Evolutionary conservation across 108 stramenopile genomes (phyloP), one percentile per base, ranked within the genome.

Genomic region (Skeletonema grethae): DNA sequence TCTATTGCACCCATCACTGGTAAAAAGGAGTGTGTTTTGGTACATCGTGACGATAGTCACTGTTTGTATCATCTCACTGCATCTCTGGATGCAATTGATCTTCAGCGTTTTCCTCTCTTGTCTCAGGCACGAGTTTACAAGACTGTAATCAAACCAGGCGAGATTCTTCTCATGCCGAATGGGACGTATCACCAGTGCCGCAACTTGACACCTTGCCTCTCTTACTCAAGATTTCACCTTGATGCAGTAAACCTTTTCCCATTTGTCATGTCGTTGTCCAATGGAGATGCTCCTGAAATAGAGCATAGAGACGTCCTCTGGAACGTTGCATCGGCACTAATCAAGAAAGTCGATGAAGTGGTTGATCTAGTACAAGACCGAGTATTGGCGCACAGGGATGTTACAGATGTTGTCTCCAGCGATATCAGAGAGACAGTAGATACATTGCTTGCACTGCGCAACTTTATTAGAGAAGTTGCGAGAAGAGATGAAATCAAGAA

Each of bases 161-260:
- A 94, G 78, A 89, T 91, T 63, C 82, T 94, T 10, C 61, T 92
- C 65, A 89, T 94, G 89, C 93, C 93, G 12, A 75, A 88, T n/a
- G 89, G 87, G 29, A 94, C 93, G 4, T 90, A 88, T 57, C 93
- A 94, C 56, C 85, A 87, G 39, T 91, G 90, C 76, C 85, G 88
- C 8, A 94, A 94, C 60, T 28, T 88, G 0, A 88, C 88, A 9
- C 89, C 89, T 7, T 91, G 90, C 46, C 75, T 94, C 16, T 89
- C 88, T 29, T 94, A 94, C 75, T 86, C 85, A 22, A 73, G 93
- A 18, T 91, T 94, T 69, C 90, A 90, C 72, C 82, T 94, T 16
- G 93, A 94, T 64, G 66, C 67, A 11, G 73, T 90, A 18, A 94
- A 94, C 62, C 67, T 92, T 12, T 53, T 65, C 12, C 86, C 80